Evolutionary conservation across 2,329 filamentous ascomycete species (phyloP), one percentile per base, ranked within the genome.

Genomic region (Cladosporium sp.): DNA sequence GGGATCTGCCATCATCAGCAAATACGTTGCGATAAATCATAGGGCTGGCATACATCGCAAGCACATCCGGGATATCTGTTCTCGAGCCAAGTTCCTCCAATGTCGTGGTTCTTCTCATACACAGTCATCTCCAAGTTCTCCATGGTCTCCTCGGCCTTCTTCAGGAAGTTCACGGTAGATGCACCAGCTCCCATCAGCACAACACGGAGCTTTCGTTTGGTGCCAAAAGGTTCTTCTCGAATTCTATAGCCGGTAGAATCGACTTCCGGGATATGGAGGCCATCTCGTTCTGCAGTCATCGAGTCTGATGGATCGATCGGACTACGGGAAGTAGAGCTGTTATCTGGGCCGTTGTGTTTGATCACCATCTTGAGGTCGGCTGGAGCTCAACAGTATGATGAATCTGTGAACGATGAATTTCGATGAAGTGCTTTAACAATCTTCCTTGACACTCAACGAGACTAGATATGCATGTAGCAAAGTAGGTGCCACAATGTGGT

Each of bases 171-270:
- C 20, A 77, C 55, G 0, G 73, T 69, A 0, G 73, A 75, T 2
- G 75, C 74, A 13, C 74, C 75, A 9, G 74, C 75, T 5, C 75
- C 75, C 71, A 77, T 75, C 4, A 76, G 61, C 13, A 77, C 69
- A 28, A 76, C 70, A 34, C 73, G 71, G 54, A 77, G 60, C 35
- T 67, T 68, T 20, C 68, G 67, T 57, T 73, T 76, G 8, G 73
- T 75, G 9, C 75, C 74, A 66, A 76, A 74, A 17, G 74, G 74
- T 58, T 76, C 68, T 51, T 77, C 75, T 8, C 68, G 69, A 24
- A 77, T 76, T 17, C 64, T 64, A 62, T 78, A 78, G 45, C 75
- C 75, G 63, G 68, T 52, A 32, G 71, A 66, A 50, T 78, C 75
- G 24, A 64, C 62, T 35, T 73, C 66, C 8, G 74, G 74, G 22